These are phyloP conservation scores for Boeremia exigua DNA, from an alignment of 2,329 filamentous ascomycete species.

Conservation along the genomic window DNA sequence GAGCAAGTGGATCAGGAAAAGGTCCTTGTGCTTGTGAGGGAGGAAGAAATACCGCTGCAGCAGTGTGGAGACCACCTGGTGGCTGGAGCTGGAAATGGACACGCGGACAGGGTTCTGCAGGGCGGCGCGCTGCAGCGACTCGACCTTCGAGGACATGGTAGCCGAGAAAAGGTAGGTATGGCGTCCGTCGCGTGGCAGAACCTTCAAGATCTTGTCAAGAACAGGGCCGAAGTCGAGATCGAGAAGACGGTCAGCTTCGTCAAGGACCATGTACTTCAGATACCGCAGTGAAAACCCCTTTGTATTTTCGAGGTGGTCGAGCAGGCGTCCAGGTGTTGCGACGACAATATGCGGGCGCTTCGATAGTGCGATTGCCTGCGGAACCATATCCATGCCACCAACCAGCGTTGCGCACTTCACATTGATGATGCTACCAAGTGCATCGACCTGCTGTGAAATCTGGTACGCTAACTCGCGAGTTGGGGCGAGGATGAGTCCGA, in stretches of 20 bases:
- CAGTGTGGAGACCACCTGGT: slow-evolving; percentile 89
- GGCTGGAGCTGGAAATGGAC: slow-evolving; percentile 80
- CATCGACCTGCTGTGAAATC: slow-evolving; percentile 86
- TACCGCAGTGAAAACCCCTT: slow-evolving; percentile 88
- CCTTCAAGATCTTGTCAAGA: slow-evolving; percentile 91
- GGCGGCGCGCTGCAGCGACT: slow-evolving; percentile 87
- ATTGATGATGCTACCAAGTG: slow-evolving; percentile 84
- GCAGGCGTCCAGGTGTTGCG: slow-evolving; percentile 86
- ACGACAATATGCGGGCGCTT: slow-evolving; percentile 96
- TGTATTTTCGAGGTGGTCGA: slow-evolving; percentile 95
- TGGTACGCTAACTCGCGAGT: slow-evolving; percentile 93
- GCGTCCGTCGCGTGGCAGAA: slow-evolving; percentile 67
- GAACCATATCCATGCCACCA: slow-evolving; percentile 94
- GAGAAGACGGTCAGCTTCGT: slow-evolving; percentile 89
- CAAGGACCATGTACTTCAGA: slow-evolving; percentile 90
- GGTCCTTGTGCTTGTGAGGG: slow-evolving; percentile 78
- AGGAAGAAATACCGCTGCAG: slow-evolving; percentile 87
- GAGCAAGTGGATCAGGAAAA: slow-evolving; percentile 83
- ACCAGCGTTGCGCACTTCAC: slow-evolving; percentile 86
- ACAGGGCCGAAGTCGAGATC: slow-evolving; percentile 95
- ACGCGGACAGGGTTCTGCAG: slow-evolving; percentile 84
- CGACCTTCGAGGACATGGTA: slow-evolving; percentile 92
- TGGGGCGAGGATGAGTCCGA: slow-evolving; percentile 88
- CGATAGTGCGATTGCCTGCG: slow-evolving; percentile 87
- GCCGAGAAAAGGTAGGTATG: slow-evolving; percentile 85